These are phyloP conservation scores for Ophiostoma ips DNA, from an alignment of 2,329 filamentous ascomycete species.

Conservation along the genomic window DNA sequence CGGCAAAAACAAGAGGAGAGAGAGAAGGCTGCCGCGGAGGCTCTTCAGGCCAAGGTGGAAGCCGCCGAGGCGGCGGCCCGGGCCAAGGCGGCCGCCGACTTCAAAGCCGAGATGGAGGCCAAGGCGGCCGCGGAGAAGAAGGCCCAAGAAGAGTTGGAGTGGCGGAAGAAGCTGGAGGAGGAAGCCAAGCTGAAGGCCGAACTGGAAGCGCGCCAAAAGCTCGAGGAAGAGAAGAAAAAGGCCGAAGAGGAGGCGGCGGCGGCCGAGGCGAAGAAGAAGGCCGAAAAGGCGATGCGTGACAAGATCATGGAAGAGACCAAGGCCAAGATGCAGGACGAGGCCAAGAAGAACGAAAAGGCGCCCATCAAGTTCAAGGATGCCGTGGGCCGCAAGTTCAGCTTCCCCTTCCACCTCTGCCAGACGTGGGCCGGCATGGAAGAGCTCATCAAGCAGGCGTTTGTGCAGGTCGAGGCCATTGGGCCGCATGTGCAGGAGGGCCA, in stretches of 20 bases:
- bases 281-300: conserved; percentile 40
- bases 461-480: conserved; percentile 63
- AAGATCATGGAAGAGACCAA: conserved; percentile 33
- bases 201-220: conserved; percentile 28
- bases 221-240: conserved; percentile 32
- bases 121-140: conserved; percentile 17
- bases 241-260: conserved; percentile 30
- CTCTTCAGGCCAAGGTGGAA: conserved; percentile 25
- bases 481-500: conserved; percentile 65
- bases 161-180: conserved; percentile 33
- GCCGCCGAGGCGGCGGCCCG: conserved; percentile 32
- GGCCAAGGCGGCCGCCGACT: conserved; percentile 25
- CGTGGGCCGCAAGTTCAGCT: conserved; percentile 80
- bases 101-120: conserved; percentile 24
- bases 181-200: conserved; percentile 28
- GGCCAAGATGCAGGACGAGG: conserved; percentile 29
- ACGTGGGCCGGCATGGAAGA: conserved; percentile 84
- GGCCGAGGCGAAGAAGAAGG: conserved; percentile 37
- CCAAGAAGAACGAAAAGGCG: conserved; percentile 44
- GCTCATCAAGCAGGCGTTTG: conserved; percentile 70
- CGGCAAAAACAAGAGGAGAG: not conserved
- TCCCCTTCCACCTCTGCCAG: conserved; percentile 73
- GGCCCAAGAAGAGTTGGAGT: conserved; percentile 23
- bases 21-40: conserved; percentile 33
- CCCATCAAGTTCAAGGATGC: conserved; percentile 87